Evolutionary conservation across 352 stramenopile genomes (phyloP), one percentile per base, ranked within the genome.

Genomic region (Globisporangium paroecandrum): DNA sequence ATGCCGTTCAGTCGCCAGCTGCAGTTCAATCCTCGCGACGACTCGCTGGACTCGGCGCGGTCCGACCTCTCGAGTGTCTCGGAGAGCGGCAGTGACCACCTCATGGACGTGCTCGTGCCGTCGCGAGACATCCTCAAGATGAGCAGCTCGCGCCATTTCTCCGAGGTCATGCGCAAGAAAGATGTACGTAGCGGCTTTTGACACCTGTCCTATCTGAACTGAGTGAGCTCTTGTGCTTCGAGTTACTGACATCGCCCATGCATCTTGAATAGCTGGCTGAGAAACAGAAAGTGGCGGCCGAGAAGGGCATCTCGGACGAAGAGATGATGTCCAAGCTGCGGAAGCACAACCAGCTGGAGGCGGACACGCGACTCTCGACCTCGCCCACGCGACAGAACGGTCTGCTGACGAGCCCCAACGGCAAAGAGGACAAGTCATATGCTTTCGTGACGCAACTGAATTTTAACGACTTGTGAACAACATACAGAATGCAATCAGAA

Each of bases 41-140:
- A 79, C 15, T 64, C 76, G 47, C 68, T 76, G 0, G 74, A 88
- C 64, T 89, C 80, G 20, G 82, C 85, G 20, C 81, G 85, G 4
- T 89, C 83, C 3, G 77, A 91, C 43, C 25, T 57, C 5, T 89
- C 77, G 64, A 69, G 58, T 3, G 49, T 64, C n/a, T 75, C 69
- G 1, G 71, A 71, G n/a, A 66, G 63, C 4, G 68, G 68, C 36
- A 70, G 65, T 12, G 81, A 89, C 13, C 64, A 75, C 41, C 15
- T 49, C 36, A 81, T 83, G 58, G 83, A 84, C 47, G 78, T 84
- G 29, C 59, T 90, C 20, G 82, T 95, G 41, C 87, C 83, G 34
- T 90, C 85, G 10, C 82, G 87, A 10, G 80, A 91, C 60, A 93
- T 95, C 60, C 82, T 95, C 59, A 95, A 95, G 78, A 91, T 92